Percentiles rank a stretch among this genome's conserved stretches.
Evolutionary conservation across 2,329 filamentous ascomycete genomes (phyloP).

Genomic region (Paraphaeosphaeria sporulosa): DNA sequence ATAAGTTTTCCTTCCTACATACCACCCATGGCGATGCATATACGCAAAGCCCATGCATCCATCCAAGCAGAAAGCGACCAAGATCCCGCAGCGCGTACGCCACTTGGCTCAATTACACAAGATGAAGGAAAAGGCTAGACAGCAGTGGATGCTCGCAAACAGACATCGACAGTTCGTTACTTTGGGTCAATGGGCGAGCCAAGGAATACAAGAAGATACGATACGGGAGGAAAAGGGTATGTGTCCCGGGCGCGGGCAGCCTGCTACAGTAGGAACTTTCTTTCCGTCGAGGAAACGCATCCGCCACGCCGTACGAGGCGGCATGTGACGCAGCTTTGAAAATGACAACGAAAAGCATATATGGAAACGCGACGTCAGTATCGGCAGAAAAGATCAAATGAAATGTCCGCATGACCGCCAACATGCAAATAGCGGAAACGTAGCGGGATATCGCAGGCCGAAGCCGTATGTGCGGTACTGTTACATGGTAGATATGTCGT

Average conservation of each 20-base stretch:
- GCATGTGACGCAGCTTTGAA: slow-evolving; percentile 14
- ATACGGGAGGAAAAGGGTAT: slow-evolving; percentile 8
- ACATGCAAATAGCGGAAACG: slow-evolving; percentile 10
- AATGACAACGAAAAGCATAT: slow-evolving; percentile 4
- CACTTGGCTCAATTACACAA: neutral
- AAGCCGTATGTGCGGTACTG: slow-evolving; percentile 22
- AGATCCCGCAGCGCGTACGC: slow-evolving; percentile 18
- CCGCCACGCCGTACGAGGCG: slow-evolving; percentile 7
- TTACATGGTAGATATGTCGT: slow-evolving; percentile 19
- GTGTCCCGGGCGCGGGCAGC: slow-evolving; percentile 8
- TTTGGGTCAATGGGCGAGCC: neutral
- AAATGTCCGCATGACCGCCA: slow-evolving; percentile 4
- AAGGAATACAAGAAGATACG: too few relatives aligned
- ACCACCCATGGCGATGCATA: neutral
- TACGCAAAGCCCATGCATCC: neutral
- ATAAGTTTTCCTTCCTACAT: too few relatives aligned
- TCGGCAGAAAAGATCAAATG: slow-evolving; percentile 1
- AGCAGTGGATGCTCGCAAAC: neutral
- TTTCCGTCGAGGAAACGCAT: slow-evolving; percentile 13
- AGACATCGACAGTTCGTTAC: slow-evolving; percentile 8
- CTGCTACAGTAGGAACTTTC: slow-evolving; percentile 2
- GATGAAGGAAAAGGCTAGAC: neutral
- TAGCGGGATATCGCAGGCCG: slow-evolving; percentile 10
- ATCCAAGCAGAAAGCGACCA: neutral
- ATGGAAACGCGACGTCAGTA: neutral